phyloP scores from a whole-genome alignment of 2,329 filamentous ascomycete species.

The Colletotrichum falcatum region DNA sequence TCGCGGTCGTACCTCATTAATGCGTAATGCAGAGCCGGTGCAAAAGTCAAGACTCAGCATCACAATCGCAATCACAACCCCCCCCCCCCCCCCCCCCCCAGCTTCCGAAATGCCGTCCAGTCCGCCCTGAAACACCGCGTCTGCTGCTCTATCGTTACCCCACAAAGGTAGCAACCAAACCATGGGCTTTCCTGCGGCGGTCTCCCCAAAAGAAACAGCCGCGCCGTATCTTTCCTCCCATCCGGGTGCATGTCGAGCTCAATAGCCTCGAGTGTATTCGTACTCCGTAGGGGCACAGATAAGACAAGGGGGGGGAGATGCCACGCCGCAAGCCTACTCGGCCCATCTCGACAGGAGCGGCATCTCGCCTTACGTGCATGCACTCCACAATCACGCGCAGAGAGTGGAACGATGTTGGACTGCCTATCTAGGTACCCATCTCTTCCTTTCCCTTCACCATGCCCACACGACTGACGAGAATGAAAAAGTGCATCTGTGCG shows the following conservation, averaged over 20 bases:
- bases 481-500: not conserved
- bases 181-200: not conserved
- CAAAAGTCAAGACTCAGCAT: constrained; percentile 1
- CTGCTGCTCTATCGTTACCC: too few species aligned
- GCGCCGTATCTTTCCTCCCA: too few species aligned
- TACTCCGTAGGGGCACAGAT: not conserved
- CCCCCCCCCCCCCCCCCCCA: not conserved
- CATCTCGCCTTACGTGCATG: constrained; percentile 24
- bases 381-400: not conserved
- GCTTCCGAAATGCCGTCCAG: not conserved
- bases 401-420: not conserved
- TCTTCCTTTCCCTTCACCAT: constrained; percentile 24
- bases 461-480: not conserved
- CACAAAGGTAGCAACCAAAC: not conserved
- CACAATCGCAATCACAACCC: not conserved
- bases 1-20: not conserved
- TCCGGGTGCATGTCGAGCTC: not conserved
- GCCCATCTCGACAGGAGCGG: constrained; percentile 19
- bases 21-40: constrained; percentile 9
- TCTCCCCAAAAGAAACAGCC: too few species aligned
- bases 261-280: not conserved
- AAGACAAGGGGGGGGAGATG: too few species aligned
- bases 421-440: too few species aligned
- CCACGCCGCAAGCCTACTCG: not conserved
- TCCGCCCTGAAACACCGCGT: not conserved